phyloP scores from a whole-genome alignment of 2,329 filamentous ascomycete species.

The Lasiodiplodia sp. region DNA sequence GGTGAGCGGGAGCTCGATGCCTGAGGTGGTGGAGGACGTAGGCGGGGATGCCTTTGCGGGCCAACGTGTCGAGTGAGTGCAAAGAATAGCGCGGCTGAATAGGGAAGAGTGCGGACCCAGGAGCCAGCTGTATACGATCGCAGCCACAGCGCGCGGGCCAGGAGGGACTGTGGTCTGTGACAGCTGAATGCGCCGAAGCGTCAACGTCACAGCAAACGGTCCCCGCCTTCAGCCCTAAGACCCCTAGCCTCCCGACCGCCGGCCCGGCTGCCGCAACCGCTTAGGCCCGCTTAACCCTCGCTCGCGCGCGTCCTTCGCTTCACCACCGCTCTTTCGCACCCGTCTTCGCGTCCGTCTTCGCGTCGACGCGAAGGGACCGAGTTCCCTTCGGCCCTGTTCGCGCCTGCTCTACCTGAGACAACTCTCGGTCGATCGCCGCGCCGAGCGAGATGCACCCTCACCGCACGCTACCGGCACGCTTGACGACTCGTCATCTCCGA shows the following conservation, averaged over 20 bases:
- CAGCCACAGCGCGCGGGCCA: slow-evolving; percentile 16
- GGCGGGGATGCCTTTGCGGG: slow-evolving; percentile 25
- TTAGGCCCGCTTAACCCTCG: neutral
- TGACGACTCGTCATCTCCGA: slow-evolving; percentile 3
- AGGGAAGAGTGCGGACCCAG: neutral
- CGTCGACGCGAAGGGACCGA: neutral
- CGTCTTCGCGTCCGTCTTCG: neutral
- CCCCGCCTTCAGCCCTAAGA: slow-evolving; percentile 21
- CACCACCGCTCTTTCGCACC: neutral
- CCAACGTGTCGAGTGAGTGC: slow-evolving; percentile 11
- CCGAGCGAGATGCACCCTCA: neutral
- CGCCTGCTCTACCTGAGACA: slow-evolving; percentile 11
- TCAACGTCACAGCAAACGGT: slow-evolving; percentile 24
- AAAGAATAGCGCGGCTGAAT: neutral
- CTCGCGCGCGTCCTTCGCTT: neutral
- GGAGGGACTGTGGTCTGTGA: slow-evolving; percentile 7
- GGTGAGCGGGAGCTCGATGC: slow-evolving; percentile 14
- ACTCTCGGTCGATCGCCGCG: neutral
- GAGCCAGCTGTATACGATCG: slow-evolving; percentile 9
- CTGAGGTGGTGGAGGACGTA: slow-evolving; percentile 24
- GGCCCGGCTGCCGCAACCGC: slow-evolving; percentile 12
- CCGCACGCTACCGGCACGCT: neutral
- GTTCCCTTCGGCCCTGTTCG: neutral
- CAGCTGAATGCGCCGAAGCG: neutral
- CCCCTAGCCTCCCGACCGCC: neutral